Conservation (phyloP, 495 filamentous ascomycete genomes). For the Beverwykella pulmonaria region DNA sequence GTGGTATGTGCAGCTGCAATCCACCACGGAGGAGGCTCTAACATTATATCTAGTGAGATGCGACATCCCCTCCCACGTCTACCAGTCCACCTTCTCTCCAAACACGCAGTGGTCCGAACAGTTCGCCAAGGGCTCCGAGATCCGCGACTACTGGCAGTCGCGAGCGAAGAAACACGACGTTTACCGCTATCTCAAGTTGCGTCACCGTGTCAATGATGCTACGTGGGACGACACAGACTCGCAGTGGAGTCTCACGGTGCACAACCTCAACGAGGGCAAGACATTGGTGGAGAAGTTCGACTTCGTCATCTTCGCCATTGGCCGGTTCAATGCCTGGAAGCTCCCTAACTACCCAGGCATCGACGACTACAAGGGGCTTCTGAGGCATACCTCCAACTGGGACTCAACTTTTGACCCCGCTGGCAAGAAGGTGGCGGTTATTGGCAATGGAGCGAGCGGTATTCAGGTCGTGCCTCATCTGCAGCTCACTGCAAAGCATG, state of each 20-base stretch:
- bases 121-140: conserved; percentile 66
- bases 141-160: conserved; percentile 65
- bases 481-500: conserved; percentile 60
- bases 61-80: conserved; percentile 73
- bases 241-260: conserved; percentile 56
- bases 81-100: conserved; percentile 66
- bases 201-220: conserved; percentile 55
- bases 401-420: conserved; percentile 52
- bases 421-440: conserved; percentile 62
- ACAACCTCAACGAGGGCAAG: conserved; percentile 46
- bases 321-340: conserved; percentile 59
- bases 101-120: conserved; percentile 68
- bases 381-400: conserved; percentile 62
- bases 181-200: conserved; percentile 56
- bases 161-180: conserved; percentile 64
- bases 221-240: conserved; percentile 56
- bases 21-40: background rate
- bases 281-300: conserved; percentile 59
- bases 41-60: conserved; percentile 49
- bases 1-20: conserved; percentile 25
- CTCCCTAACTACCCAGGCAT: conserved; percentile 58
- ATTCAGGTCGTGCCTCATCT: conserved; percentile 59
- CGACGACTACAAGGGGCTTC: conserved; percentile 50
- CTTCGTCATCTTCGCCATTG: conserved; percentile 62
- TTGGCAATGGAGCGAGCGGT: conserved; percentile 63